phyloP scores from a whole-genome alignment of 169 alveolate species.

The Plasmodium inui region DNA sequence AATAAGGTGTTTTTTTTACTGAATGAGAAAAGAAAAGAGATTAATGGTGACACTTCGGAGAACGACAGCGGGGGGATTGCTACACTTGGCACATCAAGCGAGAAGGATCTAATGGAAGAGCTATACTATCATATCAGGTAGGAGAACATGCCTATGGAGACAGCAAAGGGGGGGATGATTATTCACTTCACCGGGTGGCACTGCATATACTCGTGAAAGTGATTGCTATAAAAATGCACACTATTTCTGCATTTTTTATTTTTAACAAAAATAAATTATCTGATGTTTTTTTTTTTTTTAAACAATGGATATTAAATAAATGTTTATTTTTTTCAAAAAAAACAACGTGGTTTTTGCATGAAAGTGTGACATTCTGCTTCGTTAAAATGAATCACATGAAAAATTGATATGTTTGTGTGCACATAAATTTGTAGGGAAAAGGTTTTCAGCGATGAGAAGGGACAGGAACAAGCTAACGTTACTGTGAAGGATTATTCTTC shows the following conservation, averaged over 20 bases:
- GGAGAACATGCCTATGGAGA: background rate
- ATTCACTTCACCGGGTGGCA: background rate
- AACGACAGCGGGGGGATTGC: background rate
- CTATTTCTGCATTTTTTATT: background rate
- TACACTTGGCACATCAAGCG: background rate
- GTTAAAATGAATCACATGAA: slow-evolving; percentile 3
- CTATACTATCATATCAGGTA: slow-evolving; percentile 55
- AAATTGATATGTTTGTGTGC: background rate
- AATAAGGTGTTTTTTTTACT: slow-evolving; percentile 64
- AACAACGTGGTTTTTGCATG: background rate
- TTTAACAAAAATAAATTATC: slow-evolving; percentile 10
- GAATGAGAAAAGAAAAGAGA: slow-evolving; percentile 55
- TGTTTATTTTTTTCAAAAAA: background rate
- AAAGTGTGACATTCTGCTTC: background rate
- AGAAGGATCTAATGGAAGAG: slow-evolving; percentile 23
- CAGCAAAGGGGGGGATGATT: background rate
- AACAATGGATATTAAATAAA: slow-evolving; percentile 10
- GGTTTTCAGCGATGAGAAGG: slow-evolving; percentile 31
- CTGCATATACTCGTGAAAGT: background rate
- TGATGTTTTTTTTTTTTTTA: background rate
- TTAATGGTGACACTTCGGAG: background rate
- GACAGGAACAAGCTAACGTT: background rate
- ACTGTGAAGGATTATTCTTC: background rate
- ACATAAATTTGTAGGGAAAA: slow-evolving; percentile 59
- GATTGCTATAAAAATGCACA: background rate